phyloP scores from a whole-genome alignment of 768 basidiomycete genomes.

The Leccinum longicurvipes region DNA sequence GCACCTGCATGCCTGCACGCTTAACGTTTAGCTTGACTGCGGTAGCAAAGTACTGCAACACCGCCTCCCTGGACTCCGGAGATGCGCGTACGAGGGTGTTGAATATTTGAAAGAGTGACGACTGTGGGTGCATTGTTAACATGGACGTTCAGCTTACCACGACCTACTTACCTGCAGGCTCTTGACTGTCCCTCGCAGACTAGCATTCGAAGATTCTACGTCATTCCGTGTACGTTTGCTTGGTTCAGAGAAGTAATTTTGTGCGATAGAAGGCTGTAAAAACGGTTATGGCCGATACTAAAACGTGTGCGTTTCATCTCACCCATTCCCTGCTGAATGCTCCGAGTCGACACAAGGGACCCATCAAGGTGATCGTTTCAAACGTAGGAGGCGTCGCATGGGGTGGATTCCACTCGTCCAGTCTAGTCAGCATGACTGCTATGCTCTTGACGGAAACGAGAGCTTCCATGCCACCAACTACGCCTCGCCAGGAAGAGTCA shows the following conservation, averaged over 20 bases:
- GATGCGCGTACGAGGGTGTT: slow-evolving; percentile 86
- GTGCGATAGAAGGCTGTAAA: slow-evolving; percentile 66
- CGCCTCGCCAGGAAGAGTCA: slow-evolving; percentile 82
- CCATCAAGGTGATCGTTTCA: slow-evolving; percentile 69
- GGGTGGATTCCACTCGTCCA: slow-evolving; percentile 71
- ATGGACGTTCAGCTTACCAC: neutral
- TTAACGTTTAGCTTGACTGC: slow-evolving; percentile 74
- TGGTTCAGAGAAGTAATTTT: slow-evolving; percentile 82
- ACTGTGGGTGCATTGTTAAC: slow-evolving; percentile 26
- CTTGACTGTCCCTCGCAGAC: slow-evolving; percentile 82
- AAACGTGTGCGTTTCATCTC: slow-evolving; percentile 14
- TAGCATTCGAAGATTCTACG: slow-evolving; percentile 78
- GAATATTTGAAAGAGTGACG: slow-evolving; percentile 81
- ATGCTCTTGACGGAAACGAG: slow-evolving; percentile 81
- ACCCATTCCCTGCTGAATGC: slow-evolving; percentile 92
- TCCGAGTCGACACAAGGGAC: slow-evolving; percentile 79
- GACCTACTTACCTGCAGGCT: slow-evolving; percentile 63
- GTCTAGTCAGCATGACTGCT: slow-evolving; percentile 72
- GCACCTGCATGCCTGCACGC: slow-evolving; percentile 87
- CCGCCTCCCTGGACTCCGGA: slow-evolving; percentile 72
- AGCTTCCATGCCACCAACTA: slow-evolving; percentile 75
- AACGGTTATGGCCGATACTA: neutral
- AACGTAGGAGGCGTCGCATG: slow-evolving; percentile 57
- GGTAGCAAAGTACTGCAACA: slow-evolving; percentile 77
- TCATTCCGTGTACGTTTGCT: slow-evolving; percentile 71